These are phyloP conservation scores for Suhomyces bolitotheri DNA, from an alignment of 1,139 yeast genomes.

Conservation along the genomic window DNA sequence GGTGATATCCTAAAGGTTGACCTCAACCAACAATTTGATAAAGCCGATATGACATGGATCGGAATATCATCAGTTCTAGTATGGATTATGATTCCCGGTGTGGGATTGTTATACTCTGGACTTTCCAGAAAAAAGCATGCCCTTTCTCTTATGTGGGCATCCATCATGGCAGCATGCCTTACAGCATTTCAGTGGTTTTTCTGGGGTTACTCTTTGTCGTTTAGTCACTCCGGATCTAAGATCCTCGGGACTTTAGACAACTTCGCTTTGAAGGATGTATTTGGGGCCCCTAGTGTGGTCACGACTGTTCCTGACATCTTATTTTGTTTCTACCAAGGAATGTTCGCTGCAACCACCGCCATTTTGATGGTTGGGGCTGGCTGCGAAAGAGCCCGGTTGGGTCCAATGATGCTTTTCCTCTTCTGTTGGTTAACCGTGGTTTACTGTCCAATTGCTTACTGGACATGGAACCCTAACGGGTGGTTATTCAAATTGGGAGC, in stretches of 20 bases:
- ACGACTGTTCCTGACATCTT: slow-evolving; percentile 78
- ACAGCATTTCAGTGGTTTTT: slow-evolving; percentile 93
- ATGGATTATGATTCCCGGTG: slow-evolving; percentile 95
- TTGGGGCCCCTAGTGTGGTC: slow-evolving; percentile 78
- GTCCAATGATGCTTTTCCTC: slow-evolving; percentile 93
- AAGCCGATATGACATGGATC: slow-evolving; percentile 87
- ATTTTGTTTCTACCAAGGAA: slow-evolving; percentile 89
- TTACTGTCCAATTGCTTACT: slow-evolving; percentile 90
- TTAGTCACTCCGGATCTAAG: slow-evolving; percentile 63
- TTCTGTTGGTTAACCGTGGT: slow-evolving; percentile 96
- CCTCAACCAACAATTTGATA: slow-evolving; percentile 70
- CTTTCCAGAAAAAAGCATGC: slow-evolving; percentile 92
- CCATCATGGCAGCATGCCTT: slow-evolving; percentile 80
- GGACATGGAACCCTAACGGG: slow-evolving; percentile 95
- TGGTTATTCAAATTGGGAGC: slow-evolving; percentile 85
- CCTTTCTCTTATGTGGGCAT: slow-evolving; percentile 87
- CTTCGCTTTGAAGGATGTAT: slow-evolving; percentile 75
- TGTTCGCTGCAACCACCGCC: slow-evolving; percentile 93
- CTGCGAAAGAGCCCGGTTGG: slow-evolving; percentile 93
- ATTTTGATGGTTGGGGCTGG: slow-evolving; percentile 96
- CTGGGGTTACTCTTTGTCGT: slow-evolving; percentile 93
- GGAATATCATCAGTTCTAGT: slow-evolving; percentile 74
- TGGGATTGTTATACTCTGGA: slow-evolving; percentile 88
- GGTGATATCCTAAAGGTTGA: slow-evolving; percentile 76
- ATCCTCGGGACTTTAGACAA: slow-evolving; percentile 80